Base-by-base conservation (phyloP, 2,329 filamentous ascomycete genomes). In the Grosmannia penicillata region DNA sequence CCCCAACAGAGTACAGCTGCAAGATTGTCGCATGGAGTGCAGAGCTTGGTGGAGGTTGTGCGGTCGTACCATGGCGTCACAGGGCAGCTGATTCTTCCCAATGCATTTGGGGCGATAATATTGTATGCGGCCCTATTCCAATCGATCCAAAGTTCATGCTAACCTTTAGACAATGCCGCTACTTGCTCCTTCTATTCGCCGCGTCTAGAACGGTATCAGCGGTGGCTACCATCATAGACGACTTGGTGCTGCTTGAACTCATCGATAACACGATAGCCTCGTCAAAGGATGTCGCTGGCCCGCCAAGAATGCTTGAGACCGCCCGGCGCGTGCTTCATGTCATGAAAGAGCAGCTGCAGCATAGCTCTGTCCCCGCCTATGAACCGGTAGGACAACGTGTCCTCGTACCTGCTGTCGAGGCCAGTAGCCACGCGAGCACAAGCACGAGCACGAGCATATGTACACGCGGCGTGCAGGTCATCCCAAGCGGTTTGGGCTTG, bases 81-180 rank as follows among this genome's bases (percentile, higher is more conserved):
- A 2, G 36, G 33, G n/a, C 24, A 19, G 13, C 29, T 41, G 7
- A 38, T 46, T 7, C 24, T 47, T 6, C 37, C 44, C 38, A 47
- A 46, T 22, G 39, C 42, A 3, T 41, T 46, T 23, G 45, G 42
- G 3, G 36, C 28, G 5, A 40, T 33, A 5, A 45, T 47, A 37
- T 10, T 35, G 41, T 47, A 37, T 13, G 45, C 39, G 8, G 10
- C 13, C 6, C 21, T 21, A 8, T 17, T 22, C 13, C 30, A n/a
- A 33, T 18, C n/a, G n/a, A n/a, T n/a, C n/a, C n/a, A n/a, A n/a
- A n/a, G n/a, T n/a, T n/a, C n/a, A n/a, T n/a, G 21, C 36, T 31
- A 18, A 31, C 28, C 13, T 8, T 18, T 24, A 47, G 45, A 15
- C 45, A 47, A 46, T 46, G 43, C 26, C 45, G 45, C 1, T 45